Conservation (phyloP, 2,329 filamentous ascomycete species). For the Alternaria sp. region DNA sequence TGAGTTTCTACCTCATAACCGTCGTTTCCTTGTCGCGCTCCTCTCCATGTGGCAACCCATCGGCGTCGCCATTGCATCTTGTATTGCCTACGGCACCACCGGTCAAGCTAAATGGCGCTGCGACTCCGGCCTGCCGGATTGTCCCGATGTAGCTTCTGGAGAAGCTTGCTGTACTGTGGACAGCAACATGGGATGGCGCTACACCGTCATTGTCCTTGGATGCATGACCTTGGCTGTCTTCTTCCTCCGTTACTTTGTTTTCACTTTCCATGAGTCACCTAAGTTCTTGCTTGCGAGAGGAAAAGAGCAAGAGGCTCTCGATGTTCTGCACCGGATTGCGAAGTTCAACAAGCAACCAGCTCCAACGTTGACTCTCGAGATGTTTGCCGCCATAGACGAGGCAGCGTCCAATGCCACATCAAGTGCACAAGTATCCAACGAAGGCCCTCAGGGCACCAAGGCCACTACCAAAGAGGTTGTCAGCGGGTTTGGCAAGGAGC, state of each 20-base stretch:
- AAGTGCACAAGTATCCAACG: slow-evolving; percentile 3
- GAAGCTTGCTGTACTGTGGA: slow-evolving; percentile 16
- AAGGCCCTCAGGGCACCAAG: slow-evolving; percentile 15
- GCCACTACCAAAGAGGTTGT: slow-evolving; percentile 37
- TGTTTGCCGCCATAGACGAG: slow-evolving; percentile 40
- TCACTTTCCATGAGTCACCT: slow-evolving; percentile 42
- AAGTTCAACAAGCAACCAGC: slow-evolving; percentile 40
- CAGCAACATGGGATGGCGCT: slow-evolving; percentile 46
- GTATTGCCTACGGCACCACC: slow-evolving; percentile 39
- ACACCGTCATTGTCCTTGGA: slow-evolving; percentile 41
- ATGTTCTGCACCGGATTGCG: slow-evolving; percentile 40
- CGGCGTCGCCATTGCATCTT: slow-evolving; percentile 39
- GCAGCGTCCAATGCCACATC: slow-evolving; percentile 14
- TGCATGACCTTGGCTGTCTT: slow-evolving; percentile 40
- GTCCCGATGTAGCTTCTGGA: slow-evolving; percentile 16
- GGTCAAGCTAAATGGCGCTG: slow-evolving; percentile 39
- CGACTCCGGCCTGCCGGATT: slow-evolving; percentile 29
- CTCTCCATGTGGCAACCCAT: slow-evolving; percentile 46
- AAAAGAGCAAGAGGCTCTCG: slow-evolving; percentile 39
- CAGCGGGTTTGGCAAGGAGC: slow-evolving; percentile 32
- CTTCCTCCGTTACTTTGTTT: slow-evolving; percentile 41
- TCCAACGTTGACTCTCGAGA: slow-evolving; percentile 36
- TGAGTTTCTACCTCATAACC: slow-evolving; percentile 40
- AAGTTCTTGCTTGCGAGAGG: slow-evolving; percentile 41
- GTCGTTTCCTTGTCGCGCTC: slow-evolving; percentile 40